Base-by-base conservation (phyloP, 108 stramenopile genomes). In the Ochromonas danica region DNA sequence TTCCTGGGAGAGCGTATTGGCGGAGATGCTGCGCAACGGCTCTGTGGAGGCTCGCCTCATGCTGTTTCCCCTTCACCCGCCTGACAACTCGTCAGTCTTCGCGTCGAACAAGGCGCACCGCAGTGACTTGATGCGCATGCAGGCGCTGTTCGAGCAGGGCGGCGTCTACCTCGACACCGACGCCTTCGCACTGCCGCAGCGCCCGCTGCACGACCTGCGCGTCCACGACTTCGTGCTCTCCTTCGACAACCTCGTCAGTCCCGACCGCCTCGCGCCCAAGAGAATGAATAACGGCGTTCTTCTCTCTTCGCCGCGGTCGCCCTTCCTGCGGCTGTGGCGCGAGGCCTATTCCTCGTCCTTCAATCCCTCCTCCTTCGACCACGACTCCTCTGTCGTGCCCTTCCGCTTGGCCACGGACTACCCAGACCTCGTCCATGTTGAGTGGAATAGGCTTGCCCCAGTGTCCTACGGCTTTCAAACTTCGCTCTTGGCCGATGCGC, bases 391-490 rank as follows among this genome's bases (percentile, higher is more conserved):
- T 36, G 63, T 67, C 31, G 63, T 67, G 27, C 63, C 63, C 3
- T 67, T 14, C 25, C 63, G 63, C 33, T 67, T 67, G 25, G 63
- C 63, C 10, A 67, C 63, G 25, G 6, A 35, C 3, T 67, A 67
- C 25, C 63, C 63, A 33, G 63, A 67, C 25, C 25, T 67, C 3
- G 25, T 67, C 25, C 63, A 67, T 36, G 31, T 67, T 35, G 63
- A 67, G 31, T 10, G 6, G 63, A 35, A 28, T 28, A 3, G 63
- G 25, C 25, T 67, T 6, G 3, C 63, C 25, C 63, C 63, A 28
- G 25, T 67, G 25, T 67, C 63, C 3, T 67, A 67, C 25, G 63
- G 63, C 33, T 67, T 67, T 36, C 63, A 67, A 67, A 67, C 63
- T 6, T 67, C 63, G 17, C 6, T 33, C 10, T 67, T 67, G 31